Evolutionary conservation across 495 filamentous ascomycete species (phyloP), one percentile per base, ranked within the genome.

Genomic region (Penicillium mononematosum): DNA sequence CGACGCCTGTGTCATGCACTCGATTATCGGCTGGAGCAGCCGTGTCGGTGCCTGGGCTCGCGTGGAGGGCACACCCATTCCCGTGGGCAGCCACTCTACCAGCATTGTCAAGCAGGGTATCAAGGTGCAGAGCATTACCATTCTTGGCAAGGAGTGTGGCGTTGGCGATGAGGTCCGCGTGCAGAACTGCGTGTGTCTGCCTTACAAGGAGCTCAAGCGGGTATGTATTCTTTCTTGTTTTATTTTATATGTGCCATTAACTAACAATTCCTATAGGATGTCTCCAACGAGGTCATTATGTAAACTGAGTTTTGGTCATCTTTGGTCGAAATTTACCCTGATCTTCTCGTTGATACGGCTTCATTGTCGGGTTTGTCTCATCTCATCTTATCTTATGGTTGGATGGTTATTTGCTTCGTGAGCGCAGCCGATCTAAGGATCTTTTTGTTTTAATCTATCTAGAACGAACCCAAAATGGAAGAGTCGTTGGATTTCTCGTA

Each of bases 51-150:
- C 94, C 29, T 99, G 94, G 94, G 93, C 94, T 31, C 88, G 94
- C 67, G 95, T 99, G 19, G 94, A 99, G 74, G 94, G 94, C 41
- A 96, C 91, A 10, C 92, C 95, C 14, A 96, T 89, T 34, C 90
- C 92, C 2, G 85, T 92, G 43, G 85, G 81, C 29, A 96, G 87
- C 76, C 95, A 99, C 75, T 88, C 85, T 11, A 98, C 95, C 9
- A 96, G 88, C 75, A 91, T 98, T 61, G 77, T 98, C 66, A 97
- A 96, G 84, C 94, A 96, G 60, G 94, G 94, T 32, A 84, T 98
- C 74, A 98, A 97, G 81, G 95, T 98, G 50, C 94, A 98, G 79
- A 96, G 91, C 75, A 96, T 98, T 70, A 97, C 92, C 36, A 98
- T 98, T 62, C 76, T 98, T 60, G 94, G 93, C 68, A 96, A 97